phyloP scores from a whole-genome alignment of 2,329 filamentous ascomycete genomes.

The Raffaelea ambrosiae region DNA sequence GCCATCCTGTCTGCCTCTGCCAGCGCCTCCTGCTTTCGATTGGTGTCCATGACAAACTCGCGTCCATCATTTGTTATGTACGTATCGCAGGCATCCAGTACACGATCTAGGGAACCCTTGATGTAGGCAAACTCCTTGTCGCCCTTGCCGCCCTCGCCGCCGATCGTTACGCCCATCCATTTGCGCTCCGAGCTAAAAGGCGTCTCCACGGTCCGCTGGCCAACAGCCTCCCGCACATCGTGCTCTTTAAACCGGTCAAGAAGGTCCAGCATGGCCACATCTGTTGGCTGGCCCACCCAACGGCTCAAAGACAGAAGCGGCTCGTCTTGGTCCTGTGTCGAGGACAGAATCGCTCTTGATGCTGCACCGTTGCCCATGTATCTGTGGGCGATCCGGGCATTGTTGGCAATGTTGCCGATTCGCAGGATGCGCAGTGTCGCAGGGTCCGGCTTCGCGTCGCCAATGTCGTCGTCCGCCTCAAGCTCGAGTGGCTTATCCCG shows the following conservation, averaged over 20 bases:
- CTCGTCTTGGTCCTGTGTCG: conserved; percentile 61
- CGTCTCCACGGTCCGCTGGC: conserved; percentile 73
- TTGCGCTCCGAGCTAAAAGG: conserved; percentile 97
- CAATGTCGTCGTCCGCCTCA: conserved; percentile 43
- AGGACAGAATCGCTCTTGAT: conserved; percentile 75
- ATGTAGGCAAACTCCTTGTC: conserved; percentile 83
- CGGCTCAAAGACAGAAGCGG: conserved; percentile 59
- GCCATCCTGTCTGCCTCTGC: conserved; percentile 82
- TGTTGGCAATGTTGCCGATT: conserved; percentile 95
- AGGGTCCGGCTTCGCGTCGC: conserved; percentile 55
- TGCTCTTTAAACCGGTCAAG: conserved; percentile 86
- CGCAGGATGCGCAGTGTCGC: conserved; percentile 75
- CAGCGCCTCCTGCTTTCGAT: conserved; percentile 63
- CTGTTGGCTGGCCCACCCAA: conserved; percentile 95
- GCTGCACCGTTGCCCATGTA: conserved; percentile 63
- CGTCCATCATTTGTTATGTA: conserved; percentile 81
- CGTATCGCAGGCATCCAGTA: conserved; percentile 80
- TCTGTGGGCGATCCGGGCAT: conserved; percentile 69
- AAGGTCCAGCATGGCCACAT: conserved; percentile 93
- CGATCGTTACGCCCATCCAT: conserved; percentile 96
- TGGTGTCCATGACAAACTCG: conserved; percentile 76
- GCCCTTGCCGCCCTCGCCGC: conserved; percentile 41
- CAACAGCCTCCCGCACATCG: conserved; percentile 79
- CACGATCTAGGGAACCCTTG: conserved; percentile 86
- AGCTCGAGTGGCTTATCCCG: conserved; percentile 43